These are phyloP conservation scores for Pezicula radicicola DNA, from an alignment of 2,329 filamentous ascomycete species.

Conservation along the genomic window DNA sequence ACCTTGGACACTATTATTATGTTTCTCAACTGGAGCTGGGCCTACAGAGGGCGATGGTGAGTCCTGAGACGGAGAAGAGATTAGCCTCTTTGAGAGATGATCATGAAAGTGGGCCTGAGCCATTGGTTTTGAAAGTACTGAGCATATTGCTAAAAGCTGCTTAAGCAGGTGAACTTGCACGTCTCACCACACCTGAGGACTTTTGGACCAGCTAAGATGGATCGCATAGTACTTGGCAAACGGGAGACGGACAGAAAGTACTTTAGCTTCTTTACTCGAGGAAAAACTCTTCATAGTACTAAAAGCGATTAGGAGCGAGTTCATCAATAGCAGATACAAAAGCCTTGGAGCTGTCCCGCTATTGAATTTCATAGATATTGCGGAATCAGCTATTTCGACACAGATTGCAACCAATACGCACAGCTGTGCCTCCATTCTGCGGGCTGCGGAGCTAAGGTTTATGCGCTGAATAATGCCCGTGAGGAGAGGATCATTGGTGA, in stretches of 20 bases:
- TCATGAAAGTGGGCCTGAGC: conserved; percentile 55
- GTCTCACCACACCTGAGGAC: conserved; percentile 24
- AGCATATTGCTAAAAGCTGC: conserved; percentile 45
- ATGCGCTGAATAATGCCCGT: conserved; percentile 15
- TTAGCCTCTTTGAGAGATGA: conserved; percentile 50
- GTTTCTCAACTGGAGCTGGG: conserved; percentile 58
- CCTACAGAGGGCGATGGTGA: conserved; percentile 50
- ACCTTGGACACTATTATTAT: conserved; percentile 45
- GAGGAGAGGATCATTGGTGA: conserved; percentile 15
- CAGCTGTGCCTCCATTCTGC: neutral
- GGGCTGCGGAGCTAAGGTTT: conserved; percentile 7
- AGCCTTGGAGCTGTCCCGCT: neutral
- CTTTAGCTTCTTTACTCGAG: conserved; percentile 38
- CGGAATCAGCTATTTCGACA: conserved; percentile 18
- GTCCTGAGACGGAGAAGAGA: conserved; percentile 40
- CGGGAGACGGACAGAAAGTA: conserved; percentile 62
- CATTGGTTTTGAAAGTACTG: conserved; percentile 54
- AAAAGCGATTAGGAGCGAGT: conserved; percentile 7
- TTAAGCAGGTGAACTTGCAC: conserved; percentile 22
- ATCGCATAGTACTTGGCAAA: conserved; percentile 63
- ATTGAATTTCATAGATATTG: conserved; percentile 1
- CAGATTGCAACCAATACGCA: conserved; percentile 12
- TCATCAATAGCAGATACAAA: conserved; percentile 26
- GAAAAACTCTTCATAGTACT: conserved; percentile 46
- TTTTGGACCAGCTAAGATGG: conserved; percentile 55